Evolutionary conservation across 1,284 basidiomycete genomes (phyloP).

Genomic region (Trametes pubescens): DNA sequence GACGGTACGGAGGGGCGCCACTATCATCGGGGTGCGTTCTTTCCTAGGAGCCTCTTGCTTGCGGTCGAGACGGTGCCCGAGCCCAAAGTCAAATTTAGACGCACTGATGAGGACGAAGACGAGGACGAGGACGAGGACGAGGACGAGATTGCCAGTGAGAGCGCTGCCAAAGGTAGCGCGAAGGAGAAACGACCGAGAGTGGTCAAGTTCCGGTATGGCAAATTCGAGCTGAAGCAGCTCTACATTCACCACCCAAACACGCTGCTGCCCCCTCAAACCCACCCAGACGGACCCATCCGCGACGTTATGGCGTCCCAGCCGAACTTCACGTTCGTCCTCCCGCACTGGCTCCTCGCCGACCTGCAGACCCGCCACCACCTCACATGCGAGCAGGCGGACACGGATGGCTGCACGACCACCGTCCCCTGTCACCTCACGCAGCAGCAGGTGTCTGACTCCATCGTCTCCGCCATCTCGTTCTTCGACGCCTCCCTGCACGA

Average conservation of each 20-base stretch:
- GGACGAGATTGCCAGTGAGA: too few species aligned
- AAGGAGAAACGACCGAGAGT: neutral
- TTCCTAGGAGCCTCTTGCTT: neutral
- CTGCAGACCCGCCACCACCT: neutral
- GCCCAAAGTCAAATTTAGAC: neutral
- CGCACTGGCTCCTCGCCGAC: slow-evolving; percentile 3
- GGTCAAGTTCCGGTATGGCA: neutral
- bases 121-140: neutral
- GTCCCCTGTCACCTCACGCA: slow-evolving; percentile 5
- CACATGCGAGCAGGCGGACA: neutral
- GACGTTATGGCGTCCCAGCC: slow-evolving; percentile 7
- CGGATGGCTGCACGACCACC: neutral
- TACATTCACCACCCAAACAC: slow-evolving; percentile 5
- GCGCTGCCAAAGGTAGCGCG: neutral
- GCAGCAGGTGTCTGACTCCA: neutral
- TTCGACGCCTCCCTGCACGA: neutral
- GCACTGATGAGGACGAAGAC: too few species aligned
- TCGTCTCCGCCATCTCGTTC: neutral
- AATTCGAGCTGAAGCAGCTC: slow-evolving; percentile 4
- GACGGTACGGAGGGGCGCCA: neutral
- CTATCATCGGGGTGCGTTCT: slow-evolving; percentile 5
- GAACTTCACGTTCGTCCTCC: slow-evolving; percentile 6
- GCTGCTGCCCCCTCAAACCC: neutral
- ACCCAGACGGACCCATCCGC: slow-evolving; percentile 6
- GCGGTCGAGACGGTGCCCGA: neutral